phyloP scores from a whole-genome alignment of 495 filamentous ascomycete species.

The Halenospora varia region DNA sequence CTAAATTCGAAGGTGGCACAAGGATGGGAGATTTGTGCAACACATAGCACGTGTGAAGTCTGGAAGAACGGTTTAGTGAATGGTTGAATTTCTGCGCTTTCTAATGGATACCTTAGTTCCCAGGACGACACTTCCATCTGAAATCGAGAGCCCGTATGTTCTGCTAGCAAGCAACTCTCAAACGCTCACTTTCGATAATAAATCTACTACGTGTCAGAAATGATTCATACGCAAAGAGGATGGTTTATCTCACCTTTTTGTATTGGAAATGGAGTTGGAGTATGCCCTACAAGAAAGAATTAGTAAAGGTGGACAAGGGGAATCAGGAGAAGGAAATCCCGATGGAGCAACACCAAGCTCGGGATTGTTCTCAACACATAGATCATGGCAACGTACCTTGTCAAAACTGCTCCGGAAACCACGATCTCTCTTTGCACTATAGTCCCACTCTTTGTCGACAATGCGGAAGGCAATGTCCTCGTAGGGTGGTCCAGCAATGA shows the following conservation, averaged over 20 bases:
- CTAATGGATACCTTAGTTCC: constrained; percentile 15
- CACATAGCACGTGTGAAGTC: constrained; percentile 13
- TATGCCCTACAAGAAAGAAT: constrained; percentile 61
- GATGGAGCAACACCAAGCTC: no score
- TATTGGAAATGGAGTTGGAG: constrained; percentile 97
- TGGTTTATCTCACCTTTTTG: constrained; percentile 52
- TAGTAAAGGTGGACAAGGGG: no score
- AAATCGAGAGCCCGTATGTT: no score
- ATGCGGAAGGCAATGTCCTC: constrained; percentile 97
- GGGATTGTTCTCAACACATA: no score
- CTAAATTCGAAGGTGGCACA: not conserved
- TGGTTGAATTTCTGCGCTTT: constrained; percentile 4
- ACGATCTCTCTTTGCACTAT: constrained; percentile 89
- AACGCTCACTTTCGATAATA: constrained; percentile 59
- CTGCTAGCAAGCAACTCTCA: not conserved
- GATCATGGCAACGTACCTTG: constrained; percentile 88
- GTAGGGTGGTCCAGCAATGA: constrained; percentile 93
- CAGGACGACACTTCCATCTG: constrained; percentile 5
- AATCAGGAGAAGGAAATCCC: no score
- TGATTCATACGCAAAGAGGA: not conserved
- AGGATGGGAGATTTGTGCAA: constrained; percentile 11
- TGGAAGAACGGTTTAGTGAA: constrained; percentile 15
- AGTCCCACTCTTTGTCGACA: constrained; percentile 99
- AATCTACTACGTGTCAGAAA: constrained; percentile 49
- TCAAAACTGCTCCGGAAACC: constrained; percentile 97